These are phyloP conservation scores for Phyllachora maydis DNA, from an alignment of 2,329 filamentous ascomycete species.

Conservation along the genomic window DNA sequence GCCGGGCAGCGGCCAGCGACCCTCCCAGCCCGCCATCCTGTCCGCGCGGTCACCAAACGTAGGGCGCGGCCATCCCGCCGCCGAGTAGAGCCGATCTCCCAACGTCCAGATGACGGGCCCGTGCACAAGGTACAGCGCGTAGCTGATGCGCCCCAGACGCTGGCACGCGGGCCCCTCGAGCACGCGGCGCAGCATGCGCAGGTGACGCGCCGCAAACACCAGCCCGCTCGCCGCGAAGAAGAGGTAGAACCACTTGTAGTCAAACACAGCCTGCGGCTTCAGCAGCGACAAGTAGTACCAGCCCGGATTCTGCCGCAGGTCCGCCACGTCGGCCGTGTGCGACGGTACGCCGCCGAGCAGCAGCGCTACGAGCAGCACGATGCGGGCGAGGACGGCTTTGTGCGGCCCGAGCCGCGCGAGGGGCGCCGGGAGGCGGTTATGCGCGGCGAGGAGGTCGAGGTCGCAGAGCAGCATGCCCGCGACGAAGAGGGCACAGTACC, in stretches of 20 bases:
- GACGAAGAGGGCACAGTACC: slow-evolving; percentile 37
- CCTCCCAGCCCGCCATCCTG: slow-evolving; percentile 35
- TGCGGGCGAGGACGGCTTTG: slow-evolving; percentile 29
- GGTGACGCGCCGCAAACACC: slow-evolving; percentile 31
- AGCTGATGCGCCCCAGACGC: slow-evolving; percentile 41
- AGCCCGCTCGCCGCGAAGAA: slow-evolving; percentile 37
- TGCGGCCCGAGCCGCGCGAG: slow-evolving; percentile 21
- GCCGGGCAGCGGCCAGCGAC: slow-evolving; percentile 30
- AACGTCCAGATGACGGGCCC: slow-evolving; percentile 37
- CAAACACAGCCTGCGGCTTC: slow-evolving; percentile 43
- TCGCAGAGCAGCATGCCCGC: slow-evolving; percentile 41
- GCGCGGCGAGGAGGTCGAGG: slow-evolving; percentile 29
- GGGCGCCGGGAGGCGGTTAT: slow-evolving; percentile 20
- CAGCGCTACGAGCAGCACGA: slow-evolving; percentile 27
- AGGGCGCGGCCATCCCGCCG: slow-evolving; percentile 30
- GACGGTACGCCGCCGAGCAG: slow-evolving; percentile 42
- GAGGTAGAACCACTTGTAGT: slow-evolving; percentile 48
- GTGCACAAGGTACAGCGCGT: slow-evolving; percentile 41
- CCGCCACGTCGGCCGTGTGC: slow-evolving; percentile 20
- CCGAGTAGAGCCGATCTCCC: slow-evolving; percentile 42
- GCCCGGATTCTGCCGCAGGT: slow-evolving; percentile 31
- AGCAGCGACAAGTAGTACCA: slow-evolving; percentile 39
- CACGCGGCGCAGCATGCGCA: slow-evolving; percentile 32
- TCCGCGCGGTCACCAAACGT: slow-evolving; percentile 10
- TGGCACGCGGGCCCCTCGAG: slow-evolving; percentile 38